Evolutionary conservation across 2,329 filamentous ascomycete genomes (phyloP), one percentile per base, ranked within the genome.

Genomic region (Fusarium sp.): DNA sequence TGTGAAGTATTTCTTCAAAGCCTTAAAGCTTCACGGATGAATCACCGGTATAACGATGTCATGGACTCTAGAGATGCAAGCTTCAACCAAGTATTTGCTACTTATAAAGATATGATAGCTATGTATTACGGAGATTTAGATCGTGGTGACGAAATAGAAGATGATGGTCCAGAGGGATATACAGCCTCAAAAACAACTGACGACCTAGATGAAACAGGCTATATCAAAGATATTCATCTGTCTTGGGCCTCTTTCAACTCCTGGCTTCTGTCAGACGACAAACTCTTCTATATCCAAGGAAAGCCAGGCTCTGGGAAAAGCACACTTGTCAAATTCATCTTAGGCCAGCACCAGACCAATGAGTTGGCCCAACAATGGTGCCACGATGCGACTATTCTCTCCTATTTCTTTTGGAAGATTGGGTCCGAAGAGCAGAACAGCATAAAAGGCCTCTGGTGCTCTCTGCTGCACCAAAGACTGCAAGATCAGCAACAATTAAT

Each of bases 351-450:
- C n/a, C n/a, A n/a, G n/a, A n/a, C n/a, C n/a, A n/a, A n/a, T n/a
- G n/a, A n/a, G n/a, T n/a, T n/a, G n/a, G n/a, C n/a, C n/a, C n/a
- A n/a, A n/a, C n/a, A n/a, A n/a, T n/a, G n/a, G n/a, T n/a, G n/a
- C n/a, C n/a, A n/a, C n/a, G 11, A 39, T 2, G 46, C 15, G 1
- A 41, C 5, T 0, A 25, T 71, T 2, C 2, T 66, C 0, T 62
- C 52, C 0, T 33, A 69, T 14, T 69, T 71, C 35, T 63, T 69
- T 8, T 71, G 70, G 70, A 69, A 66, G 4, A 66, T 69, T 3
- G 70, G 68, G 0, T 46, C 50, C 11, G 5, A 29, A 4, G 31
- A 59, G 0, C 69, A 72, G 1, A 64, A 62, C 5, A 46, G 31
- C 0, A 17, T 62, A 0, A 57, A 61, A n/a, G 57, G 57, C 0